phyloP scores from a whole-genome alignment of 2,329 filamentous ascomycete species.

The Cladosporium sp. region DNA sequence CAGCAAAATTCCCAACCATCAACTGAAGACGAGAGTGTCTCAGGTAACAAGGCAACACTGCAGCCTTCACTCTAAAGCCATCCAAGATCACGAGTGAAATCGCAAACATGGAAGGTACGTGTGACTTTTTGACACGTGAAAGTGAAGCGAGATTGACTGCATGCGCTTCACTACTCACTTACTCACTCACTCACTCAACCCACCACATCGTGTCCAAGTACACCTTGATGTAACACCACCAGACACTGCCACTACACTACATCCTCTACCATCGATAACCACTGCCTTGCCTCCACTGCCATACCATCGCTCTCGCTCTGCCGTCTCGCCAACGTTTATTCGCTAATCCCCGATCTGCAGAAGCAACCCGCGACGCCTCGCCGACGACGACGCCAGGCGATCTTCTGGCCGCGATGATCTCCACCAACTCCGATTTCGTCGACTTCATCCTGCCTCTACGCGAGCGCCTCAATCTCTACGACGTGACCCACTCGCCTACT shows the following conservation, averaged over 20 bases:
- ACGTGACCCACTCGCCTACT: constrained; percentile 31
- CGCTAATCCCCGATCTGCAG: background rate
- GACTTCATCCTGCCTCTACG: constrained; percentile 35
- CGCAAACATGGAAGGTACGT: constrained; percentile 21
- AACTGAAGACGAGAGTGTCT: background rate
- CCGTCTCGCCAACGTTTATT: background rate
- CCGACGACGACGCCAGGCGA: constrained; percentile 10
- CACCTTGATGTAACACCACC: constrained; percentile 18
- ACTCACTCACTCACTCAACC: background rate
- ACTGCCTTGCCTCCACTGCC: background rate
- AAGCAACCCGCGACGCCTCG: constrained; percentile 1
- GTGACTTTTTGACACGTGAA: constrained; percentile 10
- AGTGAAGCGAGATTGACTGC: background rate
- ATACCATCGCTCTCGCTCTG: background rate
- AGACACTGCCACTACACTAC: background rate
- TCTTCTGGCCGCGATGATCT: constrained; percentile 16
- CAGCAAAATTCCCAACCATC: background rate
- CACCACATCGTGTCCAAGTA: background rate
- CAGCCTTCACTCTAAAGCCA: background rate
- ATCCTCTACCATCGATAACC: background rate
- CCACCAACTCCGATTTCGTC: constrained; percentile 35
- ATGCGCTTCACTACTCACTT: constrained; percentile 1
- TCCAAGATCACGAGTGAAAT: constrained; percentile 1
- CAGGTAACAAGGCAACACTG: constrained; percentile 3
- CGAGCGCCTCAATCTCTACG: constrained; percentile 37